phyloP scores from a whole-genome alignment of 2,329 filamentous ascomycete species.

The Penicillium brevicompactum region DNA sequence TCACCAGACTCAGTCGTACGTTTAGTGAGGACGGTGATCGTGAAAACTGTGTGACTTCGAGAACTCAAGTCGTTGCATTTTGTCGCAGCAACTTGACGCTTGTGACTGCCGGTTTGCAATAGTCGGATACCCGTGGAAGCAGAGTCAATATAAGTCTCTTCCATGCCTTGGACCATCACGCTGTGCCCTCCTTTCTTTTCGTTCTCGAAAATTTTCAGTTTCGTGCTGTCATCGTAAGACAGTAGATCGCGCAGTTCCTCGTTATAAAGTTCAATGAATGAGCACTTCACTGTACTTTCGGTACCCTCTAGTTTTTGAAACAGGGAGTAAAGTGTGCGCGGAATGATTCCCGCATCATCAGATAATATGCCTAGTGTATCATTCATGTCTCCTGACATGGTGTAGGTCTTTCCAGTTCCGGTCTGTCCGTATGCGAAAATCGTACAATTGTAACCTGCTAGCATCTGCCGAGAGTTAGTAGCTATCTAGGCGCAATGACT shows the following conservation, averaged over 20 bases:
- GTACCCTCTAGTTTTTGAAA: constrained; percentile 82
- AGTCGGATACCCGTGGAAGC: constrained; percentile 85
- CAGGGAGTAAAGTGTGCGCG: constrained; percentile 81
- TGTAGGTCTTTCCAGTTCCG: constrained; percentile 97
- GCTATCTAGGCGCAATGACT: background rate
- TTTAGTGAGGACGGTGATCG: constrained; percentile 89
- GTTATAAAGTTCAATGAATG: constrained; percentile 98
- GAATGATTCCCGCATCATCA: constrained; percentile 92
- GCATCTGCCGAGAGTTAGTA: constrained; percentile 63
- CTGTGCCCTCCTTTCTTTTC: constrained; percentile 75
- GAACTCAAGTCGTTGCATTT: constrained; percentile 99
- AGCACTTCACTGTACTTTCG: constrained; percentile 93
- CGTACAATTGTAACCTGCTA: constrained; percentile 94
- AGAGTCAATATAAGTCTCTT: constrained; percentile 87
- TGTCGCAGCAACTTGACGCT: constrained; percentile 97
- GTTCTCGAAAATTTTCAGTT: constrained; percentile 95
- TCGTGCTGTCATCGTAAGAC: constrained; percentile 75
- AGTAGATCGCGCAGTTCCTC: constrained; percentile 92
- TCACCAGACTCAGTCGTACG: constrained; percentile 79
- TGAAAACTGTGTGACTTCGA: constrained; percentile 96
- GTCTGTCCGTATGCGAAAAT: constrained; percentile 99
- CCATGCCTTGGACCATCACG: constrained; percentile 95
- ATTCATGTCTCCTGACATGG: constrained; percentile 97
- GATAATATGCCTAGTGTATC: constrained; percentile 83
- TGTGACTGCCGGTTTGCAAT: constrained; percentile 84